A percentile compares a stretch with the other conserved stretches of the same genome.
phyloP scores from a whole-genome alignment of 202 grass and related monocot species.

The Musa balbisiana region DNA sequence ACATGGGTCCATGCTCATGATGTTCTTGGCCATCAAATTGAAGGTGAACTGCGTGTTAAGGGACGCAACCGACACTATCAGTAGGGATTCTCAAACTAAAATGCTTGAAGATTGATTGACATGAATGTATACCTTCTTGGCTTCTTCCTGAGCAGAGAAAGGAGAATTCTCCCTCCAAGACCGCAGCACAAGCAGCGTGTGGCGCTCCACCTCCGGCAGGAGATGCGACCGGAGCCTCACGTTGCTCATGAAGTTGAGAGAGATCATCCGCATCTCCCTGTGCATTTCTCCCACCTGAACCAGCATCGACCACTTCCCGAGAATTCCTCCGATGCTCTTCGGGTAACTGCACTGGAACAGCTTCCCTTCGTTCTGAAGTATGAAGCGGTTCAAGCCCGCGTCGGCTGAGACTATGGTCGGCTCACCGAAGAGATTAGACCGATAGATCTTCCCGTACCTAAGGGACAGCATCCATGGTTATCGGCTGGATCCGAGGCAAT shows the following conservation, averaged over 20 bases:
- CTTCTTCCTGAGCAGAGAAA: slow-evolving; percentile 70
- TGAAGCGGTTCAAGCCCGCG: slow-evolving; percentile 74
- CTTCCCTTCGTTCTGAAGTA: slow-evolving; percentile 87
- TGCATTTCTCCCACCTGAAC: slow-evolving; percentile 82
- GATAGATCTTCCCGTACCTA: slow-evolving; percentile 96
- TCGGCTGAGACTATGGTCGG: slow-evolving; percentile 87
- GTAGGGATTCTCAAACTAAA: no score
- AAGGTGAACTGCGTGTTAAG: slow-evolving; percentile 71
- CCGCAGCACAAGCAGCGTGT: slow-evolving; percentile 57
- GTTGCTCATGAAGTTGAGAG: slow-evolving; percentile 93
- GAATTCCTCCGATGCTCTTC: slow-evolving; percentile 81
- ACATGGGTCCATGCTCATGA: slow-evolving; percentile 92
- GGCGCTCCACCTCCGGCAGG: slow-evolving; percentile 84
- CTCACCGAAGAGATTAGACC: slow-evolving; percentile 79
- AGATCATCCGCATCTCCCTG: slow-evolving; percentile 79
- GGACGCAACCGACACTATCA: no score
- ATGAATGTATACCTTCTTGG: slow-evolving; percentile 57
- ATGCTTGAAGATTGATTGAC: no score
- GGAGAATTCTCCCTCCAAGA: slow-evolving; percentile 35
- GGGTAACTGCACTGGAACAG: slow-evolving; percentile 98
- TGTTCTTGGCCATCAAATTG: slow-evolving; percentile 99
- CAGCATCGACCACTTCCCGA: slow-evolving; percentile 96
- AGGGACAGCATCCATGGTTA: neutral
- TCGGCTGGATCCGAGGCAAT: neutral
- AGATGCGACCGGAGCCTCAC: slow-evolving; percentile 65